Evolutionary conservation across 495 filamentous ascomycete genomes (phyloP).

Genomic region (Aspergillus sclerotioniger): DNA sequence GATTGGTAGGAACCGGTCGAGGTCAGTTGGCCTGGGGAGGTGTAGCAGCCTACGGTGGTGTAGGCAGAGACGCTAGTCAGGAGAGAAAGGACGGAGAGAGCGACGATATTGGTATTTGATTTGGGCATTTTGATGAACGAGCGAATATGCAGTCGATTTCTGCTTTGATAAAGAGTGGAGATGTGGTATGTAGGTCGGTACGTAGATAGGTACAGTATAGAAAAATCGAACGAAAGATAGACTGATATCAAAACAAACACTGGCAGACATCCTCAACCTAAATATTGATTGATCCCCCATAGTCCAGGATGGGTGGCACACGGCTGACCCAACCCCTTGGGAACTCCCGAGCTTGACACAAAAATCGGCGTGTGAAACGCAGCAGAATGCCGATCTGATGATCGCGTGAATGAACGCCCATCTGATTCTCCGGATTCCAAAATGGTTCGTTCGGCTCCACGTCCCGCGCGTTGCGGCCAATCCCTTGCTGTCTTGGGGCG

Average conservation of each 20-base stretch:
- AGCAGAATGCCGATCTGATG: slow-evolving; percentile 19
- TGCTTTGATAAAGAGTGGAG: neutral
- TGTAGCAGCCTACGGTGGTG: slow-evolving; percentile 36
- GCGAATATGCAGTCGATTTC: neutral
- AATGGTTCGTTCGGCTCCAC: slow-evolving; percentile 18
- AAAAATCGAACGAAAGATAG: neutral
- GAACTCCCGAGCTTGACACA: slow-evolving; percentile 1
- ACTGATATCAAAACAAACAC: neutral
- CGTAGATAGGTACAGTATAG: neutral
- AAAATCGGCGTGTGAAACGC: slow-evolving; percentile 19
- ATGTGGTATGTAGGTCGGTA: neutral
- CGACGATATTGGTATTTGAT: neutral
- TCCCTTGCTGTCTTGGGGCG: slow-evolving; percentile 16
- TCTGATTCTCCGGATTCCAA: slow-evolving; percentile 14
- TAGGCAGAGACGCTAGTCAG: slow-evolving; percentile 20
- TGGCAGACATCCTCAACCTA: neutral
- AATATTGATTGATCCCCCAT: slow-evolving; percentile 7
- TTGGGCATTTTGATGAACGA: slow-evolving; percentile 5
- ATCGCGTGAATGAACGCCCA: slow-evolving; percentile 7
- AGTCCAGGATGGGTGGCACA: slow-evolving; percentile 4
- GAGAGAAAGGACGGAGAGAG: slow-evolving; percentile 30
- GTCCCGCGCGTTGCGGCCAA: slow-evolving; percentile 12
- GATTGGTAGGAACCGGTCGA: slow-evolving; percentile 23
- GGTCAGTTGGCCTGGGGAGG: slow-evolving; percentile 23
- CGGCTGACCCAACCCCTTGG: slow-evolving; percentile 17